phyloP scores from a whole-genome alignment of 441 rosid species.

The Aquilaria agallochum region DNA sequence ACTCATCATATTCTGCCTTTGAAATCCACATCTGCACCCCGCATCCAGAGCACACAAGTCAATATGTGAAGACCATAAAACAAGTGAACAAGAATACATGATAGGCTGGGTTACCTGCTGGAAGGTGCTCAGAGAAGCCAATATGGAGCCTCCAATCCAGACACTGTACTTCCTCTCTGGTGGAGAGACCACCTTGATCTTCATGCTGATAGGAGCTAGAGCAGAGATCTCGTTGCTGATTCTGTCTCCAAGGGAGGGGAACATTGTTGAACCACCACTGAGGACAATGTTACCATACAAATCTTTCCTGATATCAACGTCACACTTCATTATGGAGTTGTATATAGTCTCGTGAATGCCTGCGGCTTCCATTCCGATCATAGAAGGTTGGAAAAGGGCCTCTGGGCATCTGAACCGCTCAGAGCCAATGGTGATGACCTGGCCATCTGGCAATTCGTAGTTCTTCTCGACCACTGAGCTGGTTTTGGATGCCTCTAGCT shows the following conservation, averaged over 20 bases:
- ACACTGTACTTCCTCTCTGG: conserved; percentile 81
- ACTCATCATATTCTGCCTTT: conserved; percentile 93
- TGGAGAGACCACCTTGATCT: conserved; percentile 76
- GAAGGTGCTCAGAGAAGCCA: conserved; percentile 84
- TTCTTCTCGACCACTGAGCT: conserved; percentile 71
- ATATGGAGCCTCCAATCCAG: conserved; percentile 76
- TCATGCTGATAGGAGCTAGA: conserved; percentile 76
- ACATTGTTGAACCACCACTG: conserved; percentile 80
- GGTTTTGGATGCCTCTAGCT: conserved; percentile 67
- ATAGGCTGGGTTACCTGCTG: conserved; percentile 47
- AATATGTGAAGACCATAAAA: not conserved
- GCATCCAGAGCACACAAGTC: conserved; percentile 1
- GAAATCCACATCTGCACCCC: conserved; percentile 90
- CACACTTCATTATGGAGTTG: conserved; percentile 77
- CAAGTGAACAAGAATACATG: not conserved
- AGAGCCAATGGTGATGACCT: conserved; percentile 73
- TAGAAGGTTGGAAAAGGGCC: conserved; percentile 78
- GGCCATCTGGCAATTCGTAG: conserved; percentile 72
- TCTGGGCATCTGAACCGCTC: conserved; percentile 79
- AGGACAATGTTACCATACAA: conserved; percentile 71
- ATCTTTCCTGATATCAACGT: conserved; percentile 76
- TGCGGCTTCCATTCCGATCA: conserved; percentile 77
- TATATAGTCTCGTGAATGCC: conserved; percentile 75
- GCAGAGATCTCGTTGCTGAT: conserved; percentile 83
- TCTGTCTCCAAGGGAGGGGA: conserved; percentile 72